Base-by-base conservation (phyloP, 805 yeast genomes). In the Barnettozyma sp. region DNA sequence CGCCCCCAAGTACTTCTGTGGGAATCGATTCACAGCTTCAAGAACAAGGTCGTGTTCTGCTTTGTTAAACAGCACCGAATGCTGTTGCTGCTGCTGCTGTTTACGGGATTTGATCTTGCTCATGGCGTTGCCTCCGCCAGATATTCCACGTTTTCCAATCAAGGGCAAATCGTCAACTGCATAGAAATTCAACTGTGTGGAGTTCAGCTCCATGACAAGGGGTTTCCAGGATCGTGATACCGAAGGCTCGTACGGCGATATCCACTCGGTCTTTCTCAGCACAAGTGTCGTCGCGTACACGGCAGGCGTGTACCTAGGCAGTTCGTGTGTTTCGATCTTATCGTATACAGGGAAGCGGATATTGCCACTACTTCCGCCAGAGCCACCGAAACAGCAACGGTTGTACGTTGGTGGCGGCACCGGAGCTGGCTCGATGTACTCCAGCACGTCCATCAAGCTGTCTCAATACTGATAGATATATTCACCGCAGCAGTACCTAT, bases 131-230 rank as follows among this genome's bases (percentile, higher is more conserved):
- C 45, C 38, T 40, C 45, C 49, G n/a, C n/a, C n/a, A n/a, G n/a
- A n/a, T n/a, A n/a, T n/a, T 11, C 60, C 16, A 55, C 40, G 52
- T 52, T 15, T 50, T 36, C 40, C 56, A 52, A 60, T 50, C 29
- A 59, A 39, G 1, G 56, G 47, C 5, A 55, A 20, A 13, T 58
- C 44, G 24, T 66, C 72, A 11, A 66, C 62, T 13, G 58, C 49
- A 55, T 82, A 83, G 36, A 88, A 62, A 56, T 82, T 82, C 23
- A 88, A 61, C 59, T 85, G 95, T 2, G 97, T 88, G 14, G 90
- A 83, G 63, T 88, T 86, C 34, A 88, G 63, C 50, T 82, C 94
- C 56, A 85, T 65, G 16, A 82, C 64, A 29, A 70, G 70, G 28
- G 70, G 63, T 46, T 67, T 70, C 97, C 97, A 88, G 9, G 73